Evolutionary conservation across 2,329 filamentous ascomycete genomes (phyloP).

Genomic region (Epichloe aotearoae): DNA sequence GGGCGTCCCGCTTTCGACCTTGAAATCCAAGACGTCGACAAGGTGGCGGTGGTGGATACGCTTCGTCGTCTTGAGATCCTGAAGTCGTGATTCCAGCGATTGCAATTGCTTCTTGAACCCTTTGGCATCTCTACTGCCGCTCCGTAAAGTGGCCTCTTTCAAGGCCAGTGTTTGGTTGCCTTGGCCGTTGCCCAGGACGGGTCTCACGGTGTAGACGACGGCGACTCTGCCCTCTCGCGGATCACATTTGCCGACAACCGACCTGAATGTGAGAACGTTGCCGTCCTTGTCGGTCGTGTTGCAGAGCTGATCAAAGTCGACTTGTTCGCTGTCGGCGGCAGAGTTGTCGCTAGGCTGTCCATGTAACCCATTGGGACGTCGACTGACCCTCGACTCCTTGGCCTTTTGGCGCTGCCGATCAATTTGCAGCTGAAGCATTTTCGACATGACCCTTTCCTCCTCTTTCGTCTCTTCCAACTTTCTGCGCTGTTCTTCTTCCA

Average conservation of each 20-base stretch:
- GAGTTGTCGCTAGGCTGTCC: conserved; percentile 16
- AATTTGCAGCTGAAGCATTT: conserved; percentile 61
- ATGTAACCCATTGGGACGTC: conserved; percentile 28
- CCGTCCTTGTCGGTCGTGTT: conserved; percentile 49
- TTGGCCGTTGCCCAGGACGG: conserved; percentile 42
- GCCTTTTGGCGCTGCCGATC: conserved; percentile 51
- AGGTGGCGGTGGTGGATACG: conserved; percentile 64
- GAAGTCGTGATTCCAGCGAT: conserved; percentile 61
- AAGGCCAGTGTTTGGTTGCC: conserved; percentile 54
- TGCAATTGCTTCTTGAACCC: conserved; percentile 66
- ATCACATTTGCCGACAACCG: conserved; percentile 55
- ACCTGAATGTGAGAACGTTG: conserved; percentile 53
- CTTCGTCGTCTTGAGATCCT: conserved; percentile 61
- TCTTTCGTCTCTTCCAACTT: conserved; percentile 46
- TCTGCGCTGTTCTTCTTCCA: conserved; percentile 37
- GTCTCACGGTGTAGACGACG: conserved; percentile 58
- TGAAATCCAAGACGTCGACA: conserved; percentile 70
- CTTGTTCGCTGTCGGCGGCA: conserved; percentile 16
- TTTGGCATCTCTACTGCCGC: conserved; percentile 41
- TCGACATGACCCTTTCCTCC: conserved; percentile 55
- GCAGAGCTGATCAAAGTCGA: conserved; percentile 57
- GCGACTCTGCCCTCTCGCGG: conserved; percentile 54
- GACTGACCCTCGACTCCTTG: conserved; percentile 51
- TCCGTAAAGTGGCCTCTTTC: conserved; percentile 53
- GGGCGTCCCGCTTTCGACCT: conserved; percentile 46